These are phyloP conservation scores for Pythium plurisporium DNA, from an alignment of 352 stramenopile genomes.

Conservation along the genomic window DNA sequence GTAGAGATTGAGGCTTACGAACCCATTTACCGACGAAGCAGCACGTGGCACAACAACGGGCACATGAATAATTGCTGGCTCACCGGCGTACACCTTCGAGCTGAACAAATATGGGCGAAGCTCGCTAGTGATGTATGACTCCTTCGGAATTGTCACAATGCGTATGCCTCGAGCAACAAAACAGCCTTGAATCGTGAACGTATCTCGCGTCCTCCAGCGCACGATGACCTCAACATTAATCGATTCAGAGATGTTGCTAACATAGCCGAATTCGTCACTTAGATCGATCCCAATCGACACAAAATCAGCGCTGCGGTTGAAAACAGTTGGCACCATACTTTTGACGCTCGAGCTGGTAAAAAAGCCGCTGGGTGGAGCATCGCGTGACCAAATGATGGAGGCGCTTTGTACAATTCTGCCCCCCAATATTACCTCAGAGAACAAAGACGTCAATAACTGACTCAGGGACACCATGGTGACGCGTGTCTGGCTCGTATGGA, in stretches of 20 bases:
- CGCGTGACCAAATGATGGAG: constrained; percentile 7
- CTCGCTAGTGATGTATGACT: neutral
- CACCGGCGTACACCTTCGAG: constrained; percentile 18
- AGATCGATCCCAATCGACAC: neutral
- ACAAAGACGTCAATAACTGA: neutral
- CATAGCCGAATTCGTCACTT: neutral
- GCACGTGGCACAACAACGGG: constrained; percentile 12
- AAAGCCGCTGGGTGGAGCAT: neutral
- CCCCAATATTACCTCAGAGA: neutral
- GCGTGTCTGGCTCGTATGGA: neutral
- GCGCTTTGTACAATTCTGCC: neutral
- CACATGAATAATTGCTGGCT: constrained; percentile 18
- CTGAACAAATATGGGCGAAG: constrained; percentile 26
- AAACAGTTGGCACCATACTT: neutral
- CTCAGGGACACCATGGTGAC: neutral
- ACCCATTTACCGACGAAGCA: neutral
- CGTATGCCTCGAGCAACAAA: constrained; percentile 10
- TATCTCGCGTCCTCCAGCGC: constrained; percentile 1
- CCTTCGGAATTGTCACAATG: constrained; percentile 14
- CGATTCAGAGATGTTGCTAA: neutral
- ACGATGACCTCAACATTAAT: constrained; percentile 16
- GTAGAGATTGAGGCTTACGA: constrained; percentile 5
- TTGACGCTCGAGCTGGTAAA: neutral
- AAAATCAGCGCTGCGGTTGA: constrained; percentile 11
- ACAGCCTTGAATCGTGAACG: constrained; percentile 5